Percentiles rank a stretch among this genome's conserved stretches.
phyloP scores from a whole-genome alignment of 768 basidiomycete genomes.

The Crepidotus variabilis region DNA sequence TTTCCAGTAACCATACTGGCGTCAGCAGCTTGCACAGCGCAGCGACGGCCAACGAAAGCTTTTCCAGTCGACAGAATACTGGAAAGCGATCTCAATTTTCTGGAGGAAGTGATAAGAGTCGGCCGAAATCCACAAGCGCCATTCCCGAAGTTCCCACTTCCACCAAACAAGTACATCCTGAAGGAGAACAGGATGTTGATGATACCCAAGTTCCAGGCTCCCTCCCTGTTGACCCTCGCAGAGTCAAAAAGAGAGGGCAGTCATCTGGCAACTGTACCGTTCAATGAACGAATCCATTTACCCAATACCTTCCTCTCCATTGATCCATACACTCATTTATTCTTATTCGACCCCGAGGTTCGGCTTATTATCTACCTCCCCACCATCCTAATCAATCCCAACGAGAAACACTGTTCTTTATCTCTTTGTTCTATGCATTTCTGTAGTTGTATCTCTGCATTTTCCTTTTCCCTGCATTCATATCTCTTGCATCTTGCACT shows the following conservation, averaged over 20 bases:
- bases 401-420: neutral
- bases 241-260: constrained; percentile 34
- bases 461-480: neutral
- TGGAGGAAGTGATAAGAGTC: constrained; percentile 8
- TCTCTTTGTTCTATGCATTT: constrained; percentile 10
- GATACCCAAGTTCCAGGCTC: constrained; percentile 31
- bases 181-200: constrained; percentile 15
- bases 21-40: constrained; percentile 59
- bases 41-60: constrained; percentile 45
- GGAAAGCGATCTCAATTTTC: constrained; percentile 17
- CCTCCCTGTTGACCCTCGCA: constrained; percentile 26
- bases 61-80: constrained; percentile 28
- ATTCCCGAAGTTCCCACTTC: neutral
- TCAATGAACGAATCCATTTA: constrained; percentile 29
- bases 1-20: constrained; percentile 56
- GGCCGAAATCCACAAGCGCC: neutral
- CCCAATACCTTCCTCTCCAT: neutral
- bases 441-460: constrained; percentile 4
- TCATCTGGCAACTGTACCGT: constrained; percentile 43
- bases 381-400: neutral
- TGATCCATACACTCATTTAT: neutral
- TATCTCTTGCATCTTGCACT: neutral
- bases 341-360: neutral
- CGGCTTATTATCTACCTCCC: neutral
- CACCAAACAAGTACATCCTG: neutral